phyloP scores from a whole-genome alignment of 2,329 filamentous ascomycete species.

The Ophiocordyceps unilateralis region DNA sequence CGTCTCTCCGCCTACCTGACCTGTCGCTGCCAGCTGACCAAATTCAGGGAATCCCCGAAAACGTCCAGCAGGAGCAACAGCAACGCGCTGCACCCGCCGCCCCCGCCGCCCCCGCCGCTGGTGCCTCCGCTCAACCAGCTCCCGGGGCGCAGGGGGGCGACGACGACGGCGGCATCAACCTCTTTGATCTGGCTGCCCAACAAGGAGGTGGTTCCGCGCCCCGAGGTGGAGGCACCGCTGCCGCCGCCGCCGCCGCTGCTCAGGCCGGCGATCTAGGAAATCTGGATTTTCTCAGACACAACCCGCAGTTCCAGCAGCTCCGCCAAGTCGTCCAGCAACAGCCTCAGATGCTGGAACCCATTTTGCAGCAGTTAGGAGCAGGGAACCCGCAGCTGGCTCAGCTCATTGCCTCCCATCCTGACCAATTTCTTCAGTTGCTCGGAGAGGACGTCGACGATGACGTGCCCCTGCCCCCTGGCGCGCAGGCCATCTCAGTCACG shows the following conservation, averaged over 20 bases:
- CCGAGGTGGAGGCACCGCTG: conserved; percentile 24
- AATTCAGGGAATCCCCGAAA: conserved; percentile 72
- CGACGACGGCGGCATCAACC: conserved; percentile 58
- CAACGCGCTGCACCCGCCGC: conserved; percentile 25
- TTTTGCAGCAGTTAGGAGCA: conserved; percentile 85
- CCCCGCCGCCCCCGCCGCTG: conserved; percentile 23
- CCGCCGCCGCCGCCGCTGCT: conserved; percentile 29
- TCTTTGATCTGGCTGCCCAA: conserved; percentile 85
- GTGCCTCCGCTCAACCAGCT: conserved; percentile 18
- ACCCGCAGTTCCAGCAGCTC: conserved; percentile 94
- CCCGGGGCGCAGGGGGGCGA: conserved; percentile 27
- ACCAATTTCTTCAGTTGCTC: conserved; percentile 80
- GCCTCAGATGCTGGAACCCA: conserved; percentile 95
- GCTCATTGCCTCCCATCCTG: conserved; percentile 79
- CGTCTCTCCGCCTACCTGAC: conserved; percentile 17
- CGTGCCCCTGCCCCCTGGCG: conserved; percentile 68
- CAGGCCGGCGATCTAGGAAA: conserved; percentile 47
- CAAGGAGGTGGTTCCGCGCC: conserved; percentile 30
- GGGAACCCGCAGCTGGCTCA: conserved; percentile 91
- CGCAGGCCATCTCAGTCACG: conserved; percentile 78
- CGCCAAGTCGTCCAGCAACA: conserved; percentile 95
- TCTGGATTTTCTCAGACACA: conserved; percentile 85
- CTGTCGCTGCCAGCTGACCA: neutral
- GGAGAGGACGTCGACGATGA: conserved; percentile 80
- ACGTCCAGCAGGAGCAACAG: conserved; percentile 54